Base-by-base conservation (phyloP, 805 yeast genomes). In the Metschnikowia hibisci region DNA sequence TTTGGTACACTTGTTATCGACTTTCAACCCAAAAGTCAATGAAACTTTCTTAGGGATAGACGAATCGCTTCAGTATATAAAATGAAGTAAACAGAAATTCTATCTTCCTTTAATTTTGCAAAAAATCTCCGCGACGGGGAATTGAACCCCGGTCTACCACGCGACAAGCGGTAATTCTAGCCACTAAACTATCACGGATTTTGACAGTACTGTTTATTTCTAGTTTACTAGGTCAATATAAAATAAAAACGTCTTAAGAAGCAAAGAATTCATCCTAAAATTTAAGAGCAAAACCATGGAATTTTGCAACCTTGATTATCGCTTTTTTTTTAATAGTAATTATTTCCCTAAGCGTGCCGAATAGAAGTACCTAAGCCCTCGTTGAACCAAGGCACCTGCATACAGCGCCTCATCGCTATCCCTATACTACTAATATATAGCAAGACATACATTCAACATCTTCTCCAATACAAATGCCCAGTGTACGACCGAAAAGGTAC, bases 401-500 rank as follows among this genome's bases (percentile, higher is more conserved):
- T 16, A n/a, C 10, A 16, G 16, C 4, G 6, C n/a, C 25, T 27
- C 39, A 35, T 35, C 39, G 39, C 18, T n/a, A 12, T 3, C n/a
- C 30, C 12, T 29, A 10, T 9, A 20, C 23, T 20, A 8, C 4
- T 20, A 2, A 20, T 25, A 34, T 25, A 25, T 25, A 25, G 11
- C n/a, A 16, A 34, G 22, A 25, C 16, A 10, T 8, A 23, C 15
- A 20, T 3, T 13, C 14, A 15, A 15, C 22, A 4, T 6, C 42
- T 25, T 26, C 23, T 12, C 37, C 16, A 12, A 6, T 9, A 11
- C 16, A 14, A 30, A 47, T 47, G 49, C 45, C 44, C 9, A 31
- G 45, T 4, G 28, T 55, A 6, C 67, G 89, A 40, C 74, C 77
- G 0, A 88, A 87, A 55, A 69, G 62, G 18, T 83, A 84, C 57